These are phyloP conservation scores for Fraxinus velutina DNA, from an alignment of 305 asterid genomes.

Conservation along the genomic window DNA sequence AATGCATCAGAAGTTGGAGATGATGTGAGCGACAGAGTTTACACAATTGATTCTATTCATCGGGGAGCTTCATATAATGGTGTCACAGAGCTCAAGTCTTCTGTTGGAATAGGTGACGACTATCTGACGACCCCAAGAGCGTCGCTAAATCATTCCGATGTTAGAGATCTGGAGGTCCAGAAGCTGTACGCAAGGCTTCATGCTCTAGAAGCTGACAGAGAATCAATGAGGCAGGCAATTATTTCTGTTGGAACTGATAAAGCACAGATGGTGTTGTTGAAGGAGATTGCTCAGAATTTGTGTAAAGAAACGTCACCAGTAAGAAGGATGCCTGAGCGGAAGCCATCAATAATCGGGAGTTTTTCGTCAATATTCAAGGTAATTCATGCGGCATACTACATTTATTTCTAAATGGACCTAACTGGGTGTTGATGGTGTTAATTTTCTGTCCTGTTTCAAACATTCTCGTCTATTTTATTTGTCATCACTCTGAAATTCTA, in stretches of 20 bases:
- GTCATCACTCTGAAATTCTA: constrained; percentile 7
- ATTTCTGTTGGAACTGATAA: constrained; percentile 86
- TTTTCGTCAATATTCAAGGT: constrained; percentile 72
- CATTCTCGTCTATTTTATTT: neutral
- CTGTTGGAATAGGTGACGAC: constrained; percentile 45
- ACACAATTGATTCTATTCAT: constrained; percentile 81
- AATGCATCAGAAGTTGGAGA: constrained; percentile 61
- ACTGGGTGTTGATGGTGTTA: constrained; percentile 6
- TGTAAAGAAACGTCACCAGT: constrained; percentile 75
- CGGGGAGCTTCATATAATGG: constrained; percentile 44
- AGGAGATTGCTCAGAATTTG: constrained; percentile 90
- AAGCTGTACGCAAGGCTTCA: constrained; percentile 88
- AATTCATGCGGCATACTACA: constrained; percentile 14
- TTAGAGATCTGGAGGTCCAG: constrained; percentile 65
- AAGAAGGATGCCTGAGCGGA: constrained; percentile 41
- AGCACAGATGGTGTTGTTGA: constrained; percentile 77
- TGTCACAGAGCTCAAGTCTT: constrained; percentile 42
- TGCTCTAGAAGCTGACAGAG: constrained; percentile 94
- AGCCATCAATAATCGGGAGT: constrained; percentile 45
- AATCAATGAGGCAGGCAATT: constrained; percentile 88
- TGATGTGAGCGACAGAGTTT: constrained; percentile 71
- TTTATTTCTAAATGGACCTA: constrained; percentile 11
- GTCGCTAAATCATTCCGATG: constrained; percentile 36
- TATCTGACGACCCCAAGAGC: constrained; percentile 49
- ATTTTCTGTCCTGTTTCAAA: neutral